Conservation (phyloP, 805 yeast genomes). For the Ogataea minuta region DNA sequence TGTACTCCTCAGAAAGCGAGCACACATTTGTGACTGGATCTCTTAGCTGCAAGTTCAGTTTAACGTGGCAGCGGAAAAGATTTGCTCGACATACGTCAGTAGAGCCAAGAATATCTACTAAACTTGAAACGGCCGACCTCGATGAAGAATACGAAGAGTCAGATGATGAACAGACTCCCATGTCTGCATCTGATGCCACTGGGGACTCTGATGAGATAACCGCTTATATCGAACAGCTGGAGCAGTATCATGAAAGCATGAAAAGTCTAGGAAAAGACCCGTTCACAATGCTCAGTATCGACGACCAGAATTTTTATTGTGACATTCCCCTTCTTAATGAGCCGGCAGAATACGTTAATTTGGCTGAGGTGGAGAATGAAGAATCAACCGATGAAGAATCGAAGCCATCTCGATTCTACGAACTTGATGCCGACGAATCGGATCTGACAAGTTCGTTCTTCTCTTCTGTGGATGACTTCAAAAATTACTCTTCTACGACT, state of each 20-base stretch:
- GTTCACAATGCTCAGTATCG: slow-evolving; percentile 11
- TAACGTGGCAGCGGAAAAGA: slow-evolving; percentile 9
- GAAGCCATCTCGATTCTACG: not conserved
- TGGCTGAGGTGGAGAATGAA: slow-evolving; percentile 10
- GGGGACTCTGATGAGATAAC: slow-evolving; percentile 10
- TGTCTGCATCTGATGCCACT: not conserved
- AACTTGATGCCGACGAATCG: not conserved
- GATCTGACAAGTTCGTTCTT: slow-evolving; percentile 11
- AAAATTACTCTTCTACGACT: slow-evolving; percentile 18
- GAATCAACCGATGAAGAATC: slow-evolving; percentile 10
- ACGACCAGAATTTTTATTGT: slow-evolving; percentile 25
- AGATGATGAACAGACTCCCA: slow-evolving; percentile 8
- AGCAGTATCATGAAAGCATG: slow-evolving; percentile 7
- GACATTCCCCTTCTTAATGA: slow-evolving; percentile 6
- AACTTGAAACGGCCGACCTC: slow-evolving; percentile 5
- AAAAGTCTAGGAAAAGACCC: slow-evolving; percentile 18
- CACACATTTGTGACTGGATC: slow-evolving; percentile 31
- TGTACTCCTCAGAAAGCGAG: slow-evolving; percentile 26
- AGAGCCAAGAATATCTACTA: slow-evolving; percentile 3
- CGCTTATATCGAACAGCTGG: slow-evolving; percentile 15
- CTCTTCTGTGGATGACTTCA: slow-evolving; percentile 22
- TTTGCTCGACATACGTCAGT: not conserved
- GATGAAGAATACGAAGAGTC: slow-evolving; percentile 24
- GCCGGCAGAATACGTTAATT: not conserved
- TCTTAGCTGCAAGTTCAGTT: slow-evolving; percentile 23